Percentiles rank a stretch among this genome's conserved stretches.
These are phyloP conservation scores for Raddia distichophylla DNA, from an alignment of 176 grass and related monocot genomes.

Conservation along the genomic window DNA sequence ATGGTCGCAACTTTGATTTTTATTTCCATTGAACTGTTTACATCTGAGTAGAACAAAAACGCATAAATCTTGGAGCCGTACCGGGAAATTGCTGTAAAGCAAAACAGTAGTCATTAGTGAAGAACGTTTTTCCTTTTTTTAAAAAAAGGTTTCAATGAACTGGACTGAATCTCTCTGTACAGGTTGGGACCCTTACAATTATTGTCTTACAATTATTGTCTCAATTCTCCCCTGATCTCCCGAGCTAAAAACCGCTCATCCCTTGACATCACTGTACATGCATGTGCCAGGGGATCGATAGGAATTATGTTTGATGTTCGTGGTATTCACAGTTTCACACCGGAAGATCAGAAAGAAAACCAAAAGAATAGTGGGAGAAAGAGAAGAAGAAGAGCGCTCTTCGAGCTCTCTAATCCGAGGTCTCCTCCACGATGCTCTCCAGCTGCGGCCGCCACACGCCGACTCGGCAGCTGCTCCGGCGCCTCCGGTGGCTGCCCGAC, in stretches of 20 bases:
- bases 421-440: conserved; percentile 81
- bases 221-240: conserved; percentile 36
- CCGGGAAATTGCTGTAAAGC: neutral
- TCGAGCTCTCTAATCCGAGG: conserved; percentile 40
- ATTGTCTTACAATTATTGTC: conserved; percentile 40
- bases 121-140: neutral
- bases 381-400: conserved; percentile 34
- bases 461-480: conserved; percentile 61
- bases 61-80: neutral
- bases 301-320: conserved; percentile 23
- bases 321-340: conserved; percentile 49
- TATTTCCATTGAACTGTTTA: neutral
- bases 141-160: conserved; percentile 5
- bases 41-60: neutral
- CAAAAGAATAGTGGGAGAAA: conserved; percentile 37
- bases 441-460: conserved; percentile 79
- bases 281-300: conserved; percentile 38
- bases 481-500: conserved; percentile 45
- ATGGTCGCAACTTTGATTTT: neutral
- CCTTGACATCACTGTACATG: conserved; percentile 37
- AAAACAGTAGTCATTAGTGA: neutral
- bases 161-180: conserved; percentile 48
- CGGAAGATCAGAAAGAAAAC: conserved; percentile 45
- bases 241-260: conserved; percentile 36
- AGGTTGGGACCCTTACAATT: conserved; percentile 37